phyloP scores from a whole-genome alignment of 805 yeast genomes.

The Candida jianshihensis region DNA sequence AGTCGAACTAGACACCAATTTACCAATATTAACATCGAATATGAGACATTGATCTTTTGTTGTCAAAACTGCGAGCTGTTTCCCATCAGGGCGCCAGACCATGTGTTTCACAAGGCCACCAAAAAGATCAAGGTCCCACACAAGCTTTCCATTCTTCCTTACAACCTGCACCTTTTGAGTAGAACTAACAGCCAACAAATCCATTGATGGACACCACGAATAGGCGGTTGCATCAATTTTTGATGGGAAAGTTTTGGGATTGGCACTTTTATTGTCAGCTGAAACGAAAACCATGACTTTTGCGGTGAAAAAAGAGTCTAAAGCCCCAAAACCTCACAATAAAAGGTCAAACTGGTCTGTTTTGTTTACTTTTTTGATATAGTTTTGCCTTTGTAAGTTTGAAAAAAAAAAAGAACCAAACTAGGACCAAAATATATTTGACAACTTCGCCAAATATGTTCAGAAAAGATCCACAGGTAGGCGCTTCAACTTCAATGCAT shows the following conservation, averaged over 20 bases:
- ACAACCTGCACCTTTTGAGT: conserved; percentile 41
- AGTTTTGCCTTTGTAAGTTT: too few relatives aligned
- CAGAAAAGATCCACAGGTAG: conserved; percentile 40
- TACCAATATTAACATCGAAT: conserved; percentile 41
- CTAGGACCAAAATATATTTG: conserved; percentile 10
- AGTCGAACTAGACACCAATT: conserved; percentile 22
- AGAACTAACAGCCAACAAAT: conserved; percentile 40
- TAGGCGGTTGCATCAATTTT: conserved; percentile 11
- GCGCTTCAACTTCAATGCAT: too few relatives aligned
- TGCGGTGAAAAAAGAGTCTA: background rate
- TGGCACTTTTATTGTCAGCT: conserved; percentile 1
- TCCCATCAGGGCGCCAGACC: conserved; percentile 34
- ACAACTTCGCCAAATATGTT: too few relatives aligned
- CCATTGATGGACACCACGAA: conserved; percentile 46
- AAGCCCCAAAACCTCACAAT: too few relatives aligned
- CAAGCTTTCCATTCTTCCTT: conserved; percentile 45
- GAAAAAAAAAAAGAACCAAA: background rate
- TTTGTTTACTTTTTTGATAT: background rate
- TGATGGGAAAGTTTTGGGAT: conserved; percentile 2
- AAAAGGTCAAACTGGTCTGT: background rate
- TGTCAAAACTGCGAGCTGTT: conserved; percentile 38
- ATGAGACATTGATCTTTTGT: conserved; percentile 35
- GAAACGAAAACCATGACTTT: background rate
- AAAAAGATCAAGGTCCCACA: conserved; percentile 39
- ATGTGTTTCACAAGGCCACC: conserved; percentile 7